A percentile compares a stretch with the other conserved stretches of the same genome.
Evolutionary conservation across 1,139 yeast genomes (phyloP).

Genomic region (Yamadazyma sp.): DNA sequence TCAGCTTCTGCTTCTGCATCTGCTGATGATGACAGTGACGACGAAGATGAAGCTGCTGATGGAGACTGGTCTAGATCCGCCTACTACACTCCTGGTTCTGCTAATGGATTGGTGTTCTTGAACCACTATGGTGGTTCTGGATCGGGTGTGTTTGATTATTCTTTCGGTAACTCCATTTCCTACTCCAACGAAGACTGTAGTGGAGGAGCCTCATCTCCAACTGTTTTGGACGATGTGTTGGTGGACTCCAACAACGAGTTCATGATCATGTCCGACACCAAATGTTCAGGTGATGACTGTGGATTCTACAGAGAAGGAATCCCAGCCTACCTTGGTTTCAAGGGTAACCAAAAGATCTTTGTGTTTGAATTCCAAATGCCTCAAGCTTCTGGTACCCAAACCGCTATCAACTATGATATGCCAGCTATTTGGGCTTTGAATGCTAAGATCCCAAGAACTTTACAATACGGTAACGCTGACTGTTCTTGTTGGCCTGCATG

Average conservation of each 20-base stretch:
- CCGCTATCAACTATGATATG: constrained; percentile 52
- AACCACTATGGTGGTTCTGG: constrained; percentile 84
- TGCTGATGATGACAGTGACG: constrained; percentile 38
- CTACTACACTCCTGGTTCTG: constrained; percentile 59
- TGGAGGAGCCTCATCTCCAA: constrained; percentile 61
- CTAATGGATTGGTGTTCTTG: constrained; percentile 76
- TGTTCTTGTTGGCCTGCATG: constrained; percentile 79
- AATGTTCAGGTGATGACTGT: constrained; percentile 57
- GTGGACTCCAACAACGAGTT: constrained; percentile 60
- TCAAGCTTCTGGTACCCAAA: constrained; percentile 29
- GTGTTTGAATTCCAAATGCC: constrained; percentile 74
- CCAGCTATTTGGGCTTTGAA: constrained; percentile 80
- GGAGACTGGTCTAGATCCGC: constrained; percentile 76
- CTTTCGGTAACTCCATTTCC: constrained; percentile 91
- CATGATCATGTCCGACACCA: constrained; percentile 55
- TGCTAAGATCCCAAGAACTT: constrained; percentile 76
- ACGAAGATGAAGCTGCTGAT: constrained; percentile 22
- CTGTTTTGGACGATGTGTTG: constrained; percentile 51
- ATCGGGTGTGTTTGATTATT: constrained; percentile 79
- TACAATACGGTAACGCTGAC: constrained; percentile 61
- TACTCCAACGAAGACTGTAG: constrained; percentile 76
- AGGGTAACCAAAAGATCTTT: constrained; percentile 65
- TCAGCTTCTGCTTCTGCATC: constrained; percentile 25
- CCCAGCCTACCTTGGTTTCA: constrained; percentile 73
- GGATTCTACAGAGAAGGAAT: constrained; percentile 72